Conservation (phyloP, 352 stramenopile genomes). For the Globisporangium acanthophoron region DNA sequence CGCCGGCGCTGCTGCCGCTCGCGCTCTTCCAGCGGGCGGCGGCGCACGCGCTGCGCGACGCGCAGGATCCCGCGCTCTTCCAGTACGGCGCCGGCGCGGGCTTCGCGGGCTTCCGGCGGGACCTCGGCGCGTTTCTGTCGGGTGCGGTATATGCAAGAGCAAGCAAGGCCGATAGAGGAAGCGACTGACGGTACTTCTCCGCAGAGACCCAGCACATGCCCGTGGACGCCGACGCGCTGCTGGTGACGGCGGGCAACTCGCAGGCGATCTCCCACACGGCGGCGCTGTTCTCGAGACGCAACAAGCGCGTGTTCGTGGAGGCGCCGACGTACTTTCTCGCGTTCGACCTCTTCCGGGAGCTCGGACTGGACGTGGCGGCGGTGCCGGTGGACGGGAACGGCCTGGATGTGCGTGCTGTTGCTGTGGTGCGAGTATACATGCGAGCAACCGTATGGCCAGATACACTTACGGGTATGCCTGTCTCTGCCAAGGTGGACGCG, state of each 20-base stretch:
- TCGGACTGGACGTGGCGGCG: constrained; percentile 72
- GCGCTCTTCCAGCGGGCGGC: constrained; percentile 51
- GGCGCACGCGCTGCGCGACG: constrained; percentile 34
- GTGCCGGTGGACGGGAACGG: constrained; percentile 74
- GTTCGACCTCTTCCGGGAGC: constrained; percentile 88
- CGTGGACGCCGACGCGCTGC: constrained; percentile 49
- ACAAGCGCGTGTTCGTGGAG: constrained; percentile 88
- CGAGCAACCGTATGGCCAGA: not conserved
- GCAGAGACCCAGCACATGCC: constrained; percentile 15
- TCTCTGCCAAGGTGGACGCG: constrained; percentile 32
- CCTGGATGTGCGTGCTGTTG: constrained; percentile 46
- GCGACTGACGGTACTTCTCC: not conserved
- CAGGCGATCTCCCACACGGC: constrained; percentile 88
- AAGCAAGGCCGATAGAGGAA: too few species aligned
- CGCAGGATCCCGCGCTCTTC: constrained; percentile 51
- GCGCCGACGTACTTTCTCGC: constrained; percentile 92
- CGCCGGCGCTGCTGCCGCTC: constrained; percentile 66
- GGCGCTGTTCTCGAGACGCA: constrained; percentile 60
- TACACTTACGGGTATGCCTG: not conserved
- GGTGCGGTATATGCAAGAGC: constrained; percentile 16
- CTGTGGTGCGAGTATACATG: not conserved
- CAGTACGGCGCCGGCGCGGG: constrained; percentile 76
- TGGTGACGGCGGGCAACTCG: constrained; percentile 90
- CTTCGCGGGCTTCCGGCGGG: constrained; percentile 60
- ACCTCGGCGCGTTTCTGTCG: constrained; percentile 53